Conservation (phyloP, 371 early-diverging fungal species). For the Lichtheimia ornata region DNA sequence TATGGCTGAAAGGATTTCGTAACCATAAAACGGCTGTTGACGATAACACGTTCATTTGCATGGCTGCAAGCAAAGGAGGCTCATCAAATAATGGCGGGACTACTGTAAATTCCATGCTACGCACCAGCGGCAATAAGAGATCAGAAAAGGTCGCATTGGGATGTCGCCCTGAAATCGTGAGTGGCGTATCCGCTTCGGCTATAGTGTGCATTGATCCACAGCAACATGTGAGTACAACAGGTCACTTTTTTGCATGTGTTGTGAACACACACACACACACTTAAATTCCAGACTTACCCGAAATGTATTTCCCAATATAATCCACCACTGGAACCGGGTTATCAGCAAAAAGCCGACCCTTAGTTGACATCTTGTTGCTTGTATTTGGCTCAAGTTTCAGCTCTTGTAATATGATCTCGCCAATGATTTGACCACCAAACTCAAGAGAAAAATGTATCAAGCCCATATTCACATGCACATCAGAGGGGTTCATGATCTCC, state of each 20-base stretch:
- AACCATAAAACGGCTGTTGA: constrained; percentile 45
- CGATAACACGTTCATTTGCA: constrained; percentile 45
- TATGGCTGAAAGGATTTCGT: constrained; percentile 40
- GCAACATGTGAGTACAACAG: not conserved
- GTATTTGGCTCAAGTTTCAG: constrained; percentile 24
- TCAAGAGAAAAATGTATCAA: constrained; percentile 26
- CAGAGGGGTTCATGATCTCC: constrained; percentile 40
- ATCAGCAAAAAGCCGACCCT: constrained; percentile 10
- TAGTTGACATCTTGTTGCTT: constrained; percentile 3
- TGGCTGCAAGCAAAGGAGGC: constrained; percentile 33
- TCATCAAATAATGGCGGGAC: constrained; percentile 35
- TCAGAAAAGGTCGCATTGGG: constrained; percentile 33
- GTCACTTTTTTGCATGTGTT: too few species aligned
- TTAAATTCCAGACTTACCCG: constrained; percentile 13
- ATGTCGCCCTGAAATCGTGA: constrained; percentile 41
- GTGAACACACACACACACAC: too few species aligned
- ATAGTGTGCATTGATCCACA: not conserved
- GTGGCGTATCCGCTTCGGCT: constrained; percentile 7
- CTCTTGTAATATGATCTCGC: constrained; percentile 35
- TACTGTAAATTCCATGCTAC: constrained; percentile 30
- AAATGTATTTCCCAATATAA: constrained; percentile 42
- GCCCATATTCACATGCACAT: constrained; percentile 41
- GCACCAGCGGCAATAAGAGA: constrained; percentile 24
- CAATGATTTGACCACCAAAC: constrained; percentile 31
- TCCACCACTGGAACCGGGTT: constrained; percentile 20